Conservation (phyloP, 2,329 filamentous ascomycete genomes). For the Aspergillus sojae region DNA sequence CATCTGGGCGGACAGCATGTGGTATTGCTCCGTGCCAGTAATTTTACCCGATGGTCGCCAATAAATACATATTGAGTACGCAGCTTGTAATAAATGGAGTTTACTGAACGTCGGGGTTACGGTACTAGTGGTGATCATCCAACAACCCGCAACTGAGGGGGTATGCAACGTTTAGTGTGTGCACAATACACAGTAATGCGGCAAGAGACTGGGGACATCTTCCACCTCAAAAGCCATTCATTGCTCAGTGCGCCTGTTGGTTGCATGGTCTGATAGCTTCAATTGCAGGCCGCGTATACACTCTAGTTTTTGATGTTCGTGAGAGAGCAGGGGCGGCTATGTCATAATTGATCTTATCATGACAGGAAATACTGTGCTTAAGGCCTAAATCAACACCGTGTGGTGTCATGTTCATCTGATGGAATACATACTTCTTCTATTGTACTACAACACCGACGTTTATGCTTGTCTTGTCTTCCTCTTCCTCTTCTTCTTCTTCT, state of each 20-base stretch:
- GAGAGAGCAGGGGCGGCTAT: neutral
- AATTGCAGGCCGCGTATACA: neutral
- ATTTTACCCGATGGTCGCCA: conserved; percentile 17
- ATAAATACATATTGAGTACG: conserved; percentile 24
- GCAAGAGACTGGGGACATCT: no score
- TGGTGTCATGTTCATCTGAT: neutral
- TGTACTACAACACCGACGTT: neutral
- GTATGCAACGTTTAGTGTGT: conserved; percentile 20
- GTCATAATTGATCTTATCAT: neutral
- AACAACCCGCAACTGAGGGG: conserved; percentile 18
- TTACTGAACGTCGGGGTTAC: neutral
- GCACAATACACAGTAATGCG: neutral
- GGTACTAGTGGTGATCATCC: conserved; percentile 16
- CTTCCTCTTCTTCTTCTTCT: no score
- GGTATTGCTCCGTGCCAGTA: conserved; percentile 28
- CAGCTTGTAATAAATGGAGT: conserved; percentile 10
- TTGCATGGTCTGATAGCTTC: neutral
- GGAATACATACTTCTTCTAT: neutral
- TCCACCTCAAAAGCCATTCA: neutral
- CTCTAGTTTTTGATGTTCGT: neutral
- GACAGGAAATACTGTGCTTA: neutral
- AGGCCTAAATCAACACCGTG: neutral
- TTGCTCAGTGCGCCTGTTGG: neutral
- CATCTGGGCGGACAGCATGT: conserved; percentile 20
- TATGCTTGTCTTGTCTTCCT: neutral